Conservation (phyloP, 1,139 yeast genomes). For the Suhomyces maxii region DNA sequence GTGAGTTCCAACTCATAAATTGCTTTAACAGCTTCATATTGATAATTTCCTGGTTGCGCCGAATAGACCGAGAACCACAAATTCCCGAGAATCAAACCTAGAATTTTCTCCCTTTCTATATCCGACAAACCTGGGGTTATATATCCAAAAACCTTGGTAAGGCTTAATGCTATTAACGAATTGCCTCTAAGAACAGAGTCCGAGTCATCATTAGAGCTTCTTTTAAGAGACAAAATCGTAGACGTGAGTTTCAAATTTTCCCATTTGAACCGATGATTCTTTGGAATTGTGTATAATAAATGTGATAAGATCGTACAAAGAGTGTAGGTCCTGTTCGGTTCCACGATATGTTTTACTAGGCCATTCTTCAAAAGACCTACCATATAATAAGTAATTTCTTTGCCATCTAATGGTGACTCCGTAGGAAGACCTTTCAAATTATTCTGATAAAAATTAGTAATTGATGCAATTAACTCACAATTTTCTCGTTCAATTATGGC, state of each 20-base stretch:
- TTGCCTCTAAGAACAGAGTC: slow-evolving; percentile 12
- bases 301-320: slow-evolving; percentile 15
- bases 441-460: slow-evolving; percentile 11
- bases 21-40: slow-evolving; percentile 62
- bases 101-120: slow-evolving; percentile 29
- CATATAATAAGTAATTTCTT: slow-evolving; percentile 5
- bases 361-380: slow-evolving; percentile 2
- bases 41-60: slow-evolving; percentile 47
- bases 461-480: neutral
- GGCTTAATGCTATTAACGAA: slow-evolving; percentile 42
- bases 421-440: slow-evolving; percentile 1
- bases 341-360: slow-evolving; percentile 4
- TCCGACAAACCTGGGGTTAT: slow-evolving; percentile 27
- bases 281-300: slow-evolving; percentile 14
- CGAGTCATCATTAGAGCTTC: slow-evolving; percentile 11
- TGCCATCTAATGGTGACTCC: slow-evolving; percentile 6
- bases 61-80: slow-evolving; percentile 51
- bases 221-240: slow-evolving; percentile 27
- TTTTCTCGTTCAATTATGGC: neutral
- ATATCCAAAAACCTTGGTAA: slow-evolving; percentile 45
- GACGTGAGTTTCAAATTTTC: slow-evolving; percentile 24
- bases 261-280: slow-evolving; percentile 2
- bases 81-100: slow-evolving; percentile 39
- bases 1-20: slow-evolving; percentile 45
- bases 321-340: slow-evolving; percentile 5